These are phyloP conservation scores for Xenoacremonium recifei DNA, from an alignment of 2,329 filamentous ascomycete genomes.

Conservation along the genomic window DNA sequence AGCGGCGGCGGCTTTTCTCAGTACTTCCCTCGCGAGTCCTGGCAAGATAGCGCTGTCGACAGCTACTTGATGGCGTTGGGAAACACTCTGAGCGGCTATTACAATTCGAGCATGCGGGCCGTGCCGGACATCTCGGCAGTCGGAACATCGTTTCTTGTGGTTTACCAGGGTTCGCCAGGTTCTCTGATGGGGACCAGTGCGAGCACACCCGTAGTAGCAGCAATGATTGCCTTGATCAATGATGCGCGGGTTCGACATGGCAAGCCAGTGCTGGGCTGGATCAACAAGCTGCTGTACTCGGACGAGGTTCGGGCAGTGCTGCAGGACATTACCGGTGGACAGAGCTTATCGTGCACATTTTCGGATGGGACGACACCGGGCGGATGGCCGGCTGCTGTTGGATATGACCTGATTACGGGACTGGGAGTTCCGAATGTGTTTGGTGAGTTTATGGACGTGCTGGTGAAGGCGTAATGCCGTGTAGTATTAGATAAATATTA, in stretches of 20 bases:
- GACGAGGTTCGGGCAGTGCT: slow-evolving; percentile 34
- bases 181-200: slow-evolving; percentile 47
- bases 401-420: slow-evolving; percentile 51
- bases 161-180: slow-evolving; percentile 25
- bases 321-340: slow-evolving; percentile 41
- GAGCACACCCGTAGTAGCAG: slow-evolving; percentile 52
- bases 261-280: slow-evolving; percentile 50
- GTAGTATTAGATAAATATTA: too few species aligned
- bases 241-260: slow-evolving; percentile 49
- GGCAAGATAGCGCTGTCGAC: slow-evolving; percentile 42
- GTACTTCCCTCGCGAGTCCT: slow-evolving; percentile 44
- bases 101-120: slow-evolving; percentile 45
- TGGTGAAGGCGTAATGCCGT: slow-evolving; percentile 24
- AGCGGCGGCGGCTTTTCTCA: slow-evolving; percentile 53
- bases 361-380: slow-evolving; percentile 23
- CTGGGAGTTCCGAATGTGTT: slow-evolving; percentile 47
- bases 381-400: slow-evolving; percentile 44
- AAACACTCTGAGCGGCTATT: slow-evolving; percentile 42
- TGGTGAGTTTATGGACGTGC: slow-evolving; percentile 32
- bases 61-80: slow-evolving; percentile 41
- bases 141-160: slow-evolving; percentile 53
- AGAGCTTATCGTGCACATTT: slow-evolving; percentile 40
- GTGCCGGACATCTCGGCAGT: slow-evolving; percentile 54
- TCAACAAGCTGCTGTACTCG: slow-evolving; percentile 50
- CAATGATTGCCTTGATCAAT: slow-evolving; percentile 54